Evolutionary conservation across 177 flowering plant genomes (phyloP).

Genomic region (Vitis hybrid): DNA sequence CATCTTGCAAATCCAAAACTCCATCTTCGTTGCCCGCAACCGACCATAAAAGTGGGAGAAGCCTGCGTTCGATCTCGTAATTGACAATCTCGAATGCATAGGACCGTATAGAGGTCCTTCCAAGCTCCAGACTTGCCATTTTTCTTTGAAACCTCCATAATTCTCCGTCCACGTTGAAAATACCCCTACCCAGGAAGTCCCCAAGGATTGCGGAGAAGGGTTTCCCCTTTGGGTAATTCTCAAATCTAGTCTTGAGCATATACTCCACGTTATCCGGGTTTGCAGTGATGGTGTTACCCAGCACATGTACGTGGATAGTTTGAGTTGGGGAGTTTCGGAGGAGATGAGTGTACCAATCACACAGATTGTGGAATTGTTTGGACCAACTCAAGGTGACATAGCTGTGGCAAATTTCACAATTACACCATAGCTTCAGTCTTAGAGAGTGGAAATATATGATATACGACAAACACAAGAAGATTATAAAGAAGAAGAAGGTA

Average conservation of each 20-base stretch:
- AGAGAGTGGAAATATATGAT: neutral
- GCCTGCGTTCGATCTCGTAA: slow-evolving; percentile 24
- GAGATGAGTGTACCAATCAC: slow-evolving; percentile 64
- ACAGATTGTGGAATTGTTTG: slow-evolving; percentile 34
- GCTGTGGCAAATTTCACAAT: slow-evolving; percentile 42
- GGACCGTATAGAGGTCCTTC: slow-evolving; percentile 27
- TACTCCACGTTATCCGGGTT: slow-evolving; percentile 64
- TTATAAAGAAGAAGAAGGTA: slow-evolving; percentile 12
- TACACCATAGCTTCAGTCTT: slow-evolving; percentile 28
- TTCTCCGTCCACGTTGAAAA: slow-evolving; percentile 70
- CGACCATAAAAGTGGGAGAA: slow-evolving; percentile 35
- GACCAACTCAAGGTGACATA: slow-evolving; percentile 45
- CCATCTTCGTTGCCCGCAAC: neutral
- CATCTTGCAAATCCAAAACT: slow-evolving; percentile 73
- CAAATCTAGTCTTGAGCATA: slow-evolving; percentile 60
- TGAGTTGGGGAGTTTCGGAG: slow-evolving; percentile 37
- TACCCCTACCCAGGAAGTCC: slow-evolving; percentile 64
- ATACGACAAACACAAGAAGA: neutral
- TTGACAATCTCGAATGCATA: slow-evolving; percentile 40
- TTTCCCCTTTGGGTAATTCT: slow-evolving; percentile 68
- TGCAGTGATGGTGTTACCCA: slow-evolving; percentile 53
- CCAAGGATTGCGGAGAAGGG: slow-evolving; percentile 52
- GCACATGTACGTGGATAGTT: slow-evolving; percentile 52
- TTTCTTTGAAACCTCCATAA: slow-evolving; percentile 58
- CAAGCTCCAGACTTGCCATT: slow-evolving; percentile 57